Percentiles rank a stretch among this genome's conserved stretches.
Conservation (phyloP, 352 stramenopile species). For the Pythium guiyangense region DNA sequence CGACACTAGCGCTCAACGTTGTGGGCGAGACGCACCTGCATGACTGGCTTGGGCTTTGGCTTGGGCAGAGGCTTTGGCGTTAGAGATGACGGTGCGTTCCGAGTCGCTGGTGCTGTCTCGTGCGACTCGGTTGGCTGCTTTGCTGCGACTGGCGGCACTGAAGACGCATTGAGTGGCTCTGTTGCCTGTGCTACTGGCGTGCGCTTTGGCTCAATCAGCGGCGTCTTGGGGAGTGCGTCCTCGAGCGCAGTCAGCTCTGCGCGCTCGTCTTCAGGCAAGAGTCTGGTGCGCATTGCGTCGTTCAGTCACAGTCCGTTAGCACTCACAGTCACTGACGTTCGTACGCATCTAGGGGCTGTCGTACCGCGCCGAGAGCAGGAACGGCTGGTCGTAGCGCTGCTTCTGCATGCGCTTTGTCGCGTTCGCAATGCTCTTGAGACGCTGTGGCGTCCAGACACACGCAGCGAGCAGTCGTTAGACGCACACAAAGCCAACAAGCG, state of each 20-base stretch:
- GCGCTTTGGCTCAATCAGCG: no score
- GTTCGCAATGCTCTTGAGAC: conserved; percentile 58
- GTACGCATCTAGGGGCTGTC: not conserved
- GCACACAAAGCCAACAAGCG: not conserved
- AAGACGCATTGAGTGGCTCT: no score
- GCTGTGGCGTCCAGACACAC: conserved; percentile 21
- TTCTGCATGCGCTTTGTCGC: conserved; percentile 74
- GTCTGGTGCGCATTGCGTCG: conserved; percentile 15
- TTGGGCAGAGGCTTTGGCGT: not conserved
- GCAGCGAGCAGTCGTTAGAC: not conserved
- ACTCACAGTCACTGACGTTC: not conserved
- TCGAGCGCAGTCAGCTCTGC: conserved; percentile 47
- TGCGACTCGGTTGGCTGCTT: conserved; percentile 12
- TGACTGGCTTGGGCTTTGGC: conserved; percentile 3
- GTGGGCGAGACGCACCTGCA: conserved; percentile 7
- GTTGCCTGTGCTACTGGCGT: no score
- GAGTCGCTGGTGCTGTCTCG: not conserved
- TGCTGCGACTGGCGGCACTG: conserved; percentile 9
- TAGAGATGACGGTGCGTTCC: not conserved
- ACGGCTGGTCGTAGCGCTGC: conserved; percentile 54
- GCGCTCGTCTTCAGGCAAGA: conserved; percentile 60
- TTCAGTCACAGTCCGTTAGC: not conserved
- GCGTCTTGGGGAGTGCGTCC: conserved; percentile 25
- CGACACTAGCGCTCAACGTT: no score
- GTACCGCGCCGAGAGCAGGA: conserved; percentile 58